phyloP scores from a whole-genome alignment of 2,329 filamentous ascomycete genomes.

The Penicillium brevicompactum region DNA sequence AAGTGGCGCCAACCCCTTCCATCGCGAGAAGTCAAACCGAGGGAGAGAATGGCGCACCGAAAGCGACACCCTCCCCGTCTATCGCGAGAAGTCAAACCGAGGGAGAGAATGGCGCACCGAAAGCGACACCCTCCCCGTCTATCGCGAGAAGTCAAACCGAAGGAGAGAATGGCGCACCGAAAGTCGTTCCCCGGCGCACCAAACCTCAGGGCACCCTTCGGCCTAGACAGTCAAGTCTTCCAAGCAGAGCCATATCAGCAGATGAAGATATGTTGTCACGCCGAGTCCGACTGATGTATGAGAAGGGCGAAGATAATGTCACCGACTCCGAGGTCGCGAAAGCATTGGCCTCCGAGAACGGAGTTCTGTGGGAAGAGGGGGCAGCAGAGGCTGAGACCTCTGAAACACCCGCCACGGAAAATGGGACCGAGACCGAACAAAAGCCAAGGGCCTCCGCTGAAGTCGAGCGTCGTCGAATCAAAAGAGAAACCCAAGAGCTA shows the following conservation, averaged over 20 bases:
- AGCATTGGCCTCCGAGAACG: slow-evolving; percentile 41
- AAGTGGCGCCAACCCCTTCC: slow-evolving; percentile 16
- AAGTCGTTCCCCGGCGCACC: slow-evolving; percentile 27
- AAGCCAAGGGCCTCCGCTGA: slow-evolving; percentile 31
- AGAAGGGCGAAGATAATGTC: slow-evolving; percentile 60
- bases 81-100: slow-evolving; percentile 11
- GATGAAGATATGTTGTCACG: slow-evolving; percentile 66
- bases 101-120: slow-evolving; percentile 22
- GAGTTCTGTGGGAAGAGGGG: slow-evolving; percentile 44
- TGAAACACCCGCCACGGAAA: slow-evolving; percentile 24
- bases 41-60: slow-evolving; percentile 22
- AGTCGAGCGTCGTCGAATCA: slow-evolving; percentile 39
- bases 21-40: slow-evolving; percentile 17
- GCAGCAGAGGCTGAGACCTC: slow-evolving; percentile 32
- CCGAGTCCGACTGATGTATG: slow-evolving; percentile 66
- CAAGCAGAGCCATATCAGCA: slow-evolving; percentile 58
- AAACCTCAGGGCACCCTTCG: slow-evolving; percentile 41
- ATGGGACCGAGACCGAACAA: slow-evolving; percentile 28
- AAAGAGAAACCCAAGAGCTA: slow-evolving; percentile 57
- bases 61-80: slow-evolving; percentile 1
- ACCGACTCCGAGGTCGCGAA: slow-evolving; percentile 43
- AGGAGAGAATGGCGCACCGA: slow-evolving; percentile 22
- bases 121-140: slow-evolving; percentile 1
- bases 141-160: slow-evolving; percentile 11
- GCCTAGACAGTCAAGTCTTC: slow-evolving; percentile 38